A percentile compares a stretch with the other conserved stretches of the same genome.
These are phyloP conservation scores for Grammothele lineata DNA, from an alignment of 768 basidiomycete species.

Conservation along the genomic window DNA sequence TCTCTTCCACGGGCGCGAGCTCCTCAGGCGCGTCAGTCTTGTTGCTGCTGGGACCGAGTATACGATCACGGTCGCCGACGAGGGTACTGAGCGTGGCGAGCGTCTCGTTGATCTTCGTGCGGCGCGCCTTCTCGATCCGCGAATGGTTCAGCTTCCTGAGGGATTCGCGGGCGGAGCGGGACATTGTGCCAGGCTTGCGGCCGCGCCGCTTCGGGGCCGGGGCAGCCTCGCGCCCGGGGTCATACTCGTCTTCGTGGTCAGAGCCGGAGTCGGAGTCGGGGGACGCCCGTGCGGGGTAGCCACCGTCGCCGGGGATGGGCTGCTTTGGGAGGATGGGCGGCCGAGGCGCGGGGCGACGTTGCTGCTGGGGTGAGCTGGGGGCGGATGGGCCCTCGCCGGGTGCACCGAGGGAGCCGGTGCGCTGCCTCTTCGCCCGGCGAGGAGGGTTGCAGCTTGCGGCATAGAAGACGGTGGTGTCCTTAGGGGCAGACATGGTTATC, in stretches of 20 bases:
- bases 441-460: conserved; percentile 40
- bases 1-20: conserved; percentile 20
- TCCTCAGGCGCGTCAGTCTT: conserved; percentile 23
- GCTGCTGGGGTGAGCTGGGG: conserved; percentile 1
- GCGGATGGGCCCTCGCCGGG: conserved; percentile 2
- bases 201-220: conserved; percentile 58
- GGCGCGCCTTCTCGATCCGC: conserved; percentile 88
- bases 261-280: conserved; percentile 22
- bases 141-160: conserved; percentile 92
- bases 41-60: conserved; percentile 13
- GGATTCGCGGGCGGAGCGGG: conserved; percentile 76
- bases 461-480: conserved; percentile 25
- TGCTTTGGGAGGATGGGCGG: conserved; percentile 22
- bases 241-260: conserved; percentile 31
- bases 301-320: conserved; percentile 3
- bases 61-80: conserved; percentile 44
- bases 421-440: conserved; percentile 40
- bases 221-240: conserved; percentile 16
- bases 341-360: conserved; percentile 7
- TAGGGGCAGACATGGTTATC: conserved; percentile 12
- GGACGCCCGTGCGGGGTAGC: conserved; percentile 16
- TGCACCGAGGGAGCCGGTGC: conserved; percentile 18
- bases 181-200: conserved; percentile 65
- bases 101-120: conserved; percentile 96
- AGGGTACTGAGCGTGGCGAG: conserved; percentile 71